Percentiles rank a stretch among this genome's conserved stretches.
Conservation (phyloP, 1,284 basidiomycete species). For the Paramarasmius palmivorus region DNA sequence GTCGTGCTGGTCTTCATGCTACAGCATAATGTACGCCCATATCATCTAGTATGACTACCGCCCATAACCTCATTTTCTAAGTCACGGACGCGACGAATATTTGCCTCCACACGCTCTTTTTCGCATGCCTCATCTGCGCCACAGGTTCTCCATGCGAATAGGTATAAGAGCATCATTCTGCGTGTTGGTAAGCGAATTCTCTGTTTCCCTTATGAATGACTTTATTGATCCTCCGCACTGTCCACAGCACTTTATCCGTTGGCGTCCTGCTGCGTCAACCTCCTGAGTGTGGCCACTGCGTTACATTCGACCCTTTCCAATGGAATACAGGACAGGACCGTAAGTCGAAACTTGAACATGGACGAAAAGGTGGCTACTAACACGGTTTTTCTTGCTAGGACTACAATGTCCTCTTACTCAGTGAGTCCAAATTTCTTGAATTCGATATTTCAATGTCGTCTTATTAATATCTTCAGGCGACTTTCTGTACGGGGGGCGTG, state of each 20-base stretch:
- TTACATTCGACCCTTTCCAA: slow-evolving; percentile 13
- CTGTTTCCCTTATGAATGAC: neutral
- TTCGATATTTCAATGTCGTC: slow-evolving; percentile 6
- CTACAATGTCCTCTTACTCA: slow-evolving; percentile 13
- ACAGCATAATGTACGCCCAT: slow-evolving; percentile 1
- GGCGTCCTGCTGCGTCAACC: slow-evolving; percentile 15
- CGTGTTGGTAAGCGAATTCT: slow-evolving; percentile 13
- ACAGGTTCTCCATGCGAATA: slow-evolving; percentile 1
- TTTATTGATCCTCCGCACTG: neutral
- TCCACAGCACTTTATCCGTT: slow-evolving; percentile 14
- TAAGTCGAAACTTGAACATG: too few species aligned
- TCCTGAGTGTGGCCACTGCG: slow-evolving; percentile 10
- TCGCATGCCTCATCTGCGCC: neutral
- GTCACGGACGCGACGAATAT: neutral
- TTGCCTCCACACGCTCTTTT: neutral
- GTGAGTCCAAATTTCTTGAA: neutral
- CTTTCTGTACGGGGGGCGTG: slow-evolving; percentile 24
- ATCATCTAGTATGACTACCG: neutral
- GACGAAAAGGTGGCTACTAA: too few species aligned
- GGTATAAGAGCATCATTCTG: slow-evolving; percentile 10
- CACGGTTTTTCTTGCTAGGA: slow-evolving; percentile 1
- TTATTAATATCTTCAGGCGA: slow-evolving; percentile 7
- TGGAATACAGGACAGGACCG: slow-evolving; percentile 14
- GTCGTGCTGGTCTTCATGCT: slow-evolving; percentile 6
- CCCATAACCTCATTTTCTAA: neutral